These are phyloP conservation scores for Escovopsis sp. DNA, from an alignment of 2,329 filamentous ascomycete species.

Conservation along the genomic window DNA sequence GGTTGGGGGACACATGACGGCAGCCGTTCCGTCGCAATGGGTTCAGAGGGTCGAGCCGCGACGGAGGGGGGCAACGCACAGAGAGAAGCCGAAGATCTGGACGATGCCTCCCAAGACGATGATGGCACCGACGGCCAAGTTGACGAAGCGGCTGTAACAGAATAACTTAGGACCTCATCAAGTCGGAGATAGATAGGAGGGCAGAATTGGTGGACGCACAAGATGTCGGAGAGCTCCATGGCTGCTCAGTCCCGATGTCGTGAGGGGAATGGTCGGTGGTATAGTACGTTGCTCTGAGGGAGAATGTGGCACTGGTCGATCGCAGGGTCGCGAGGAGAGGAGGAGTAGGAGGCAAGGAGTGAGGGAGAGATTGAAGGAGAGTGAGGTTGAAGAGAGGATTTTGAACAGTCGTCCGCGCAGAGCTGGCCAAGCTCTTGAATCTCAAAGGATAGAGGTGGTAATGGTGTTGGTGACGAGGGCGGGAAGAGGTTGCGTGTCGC, in stretches of 20 bases:
- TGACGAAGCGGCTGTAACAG: constrained; percentile 67
- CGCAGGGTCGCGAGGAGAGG: no score
- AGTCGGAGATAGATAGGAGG: neutral
- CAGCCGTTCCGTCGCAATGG: no score
- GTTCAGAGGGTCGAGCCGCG: no score
- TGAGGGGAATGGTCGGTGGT: no score
- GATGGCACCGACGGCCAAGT: constrained; percentile 71
- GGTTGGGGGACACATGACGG: no score
- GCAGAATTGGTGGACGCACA: constrained; percentile 40
- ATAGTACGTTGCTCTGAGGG: neutral
- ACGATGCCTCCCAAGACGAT: constrained; percentile 74
- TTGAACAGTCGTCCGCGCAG: neutral
- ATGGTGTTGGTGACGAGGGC: constrained; percentile 11
- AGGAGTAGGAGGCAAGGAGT: no score
- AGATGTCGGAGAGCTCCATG: constrained; percentile 88
- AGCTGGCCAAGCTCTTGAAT: no score
- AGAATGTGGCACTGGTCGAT: no score
- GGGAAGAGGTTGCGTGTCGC: constrained; percentile 1
- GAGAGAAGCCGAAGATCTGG: constrained; percentile 46
- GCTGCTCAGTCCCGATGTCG: no score
- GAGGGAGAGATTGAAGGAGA: neutral
- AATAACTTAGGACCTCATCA: constrained; percentile 22
- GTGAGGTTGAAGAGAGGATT: neutral
- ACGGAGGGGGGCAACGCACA: constrained; percentile 33
- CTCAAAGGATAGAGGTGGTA: no score